Evolutionary conservation across 805 yeast species (phyloP).

Genomic region (Candida ovalis): DNA sequence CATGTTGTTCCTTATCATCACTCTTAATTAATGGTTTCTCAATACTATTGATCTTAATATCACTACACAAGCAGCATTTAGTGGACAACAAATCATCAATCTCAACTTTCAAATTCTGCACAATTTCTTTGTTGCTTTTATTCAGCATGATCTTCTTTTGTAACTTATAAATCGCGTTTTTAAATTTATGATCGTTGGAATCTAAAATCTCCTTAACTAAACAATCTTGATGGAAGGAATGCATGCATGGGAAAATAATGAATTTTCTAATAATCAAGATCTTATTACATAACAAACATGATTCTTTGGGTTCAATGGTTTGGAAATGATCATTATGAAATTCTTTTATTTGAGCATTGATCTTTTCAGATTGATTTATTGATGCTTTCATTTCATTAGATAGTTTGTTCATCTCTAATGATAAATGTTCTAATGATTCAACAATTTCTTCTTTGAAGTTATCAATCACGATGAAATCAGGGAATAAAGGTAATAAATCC

Average conservation of each 20-base stretch:
- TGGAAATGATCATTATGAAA: conserved; percentile 52
- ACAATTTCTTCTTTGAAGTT: conserved; percentile 82
- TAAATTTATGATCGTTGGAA: conserved; percentile 64
- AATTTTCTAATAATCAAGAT: conserved; percentile 71
- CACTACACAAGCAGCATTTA: conserved; percentile 77
- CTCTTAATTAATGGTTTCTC: conserved; percentile 56
- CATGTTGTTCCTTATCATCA: conserved; percentile 37
- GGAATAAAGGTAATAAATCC: conserved; percentile 80
- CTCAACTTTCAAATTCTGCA: conserved; percentile 36
- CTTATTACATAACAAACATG: conserved; percentile 70
- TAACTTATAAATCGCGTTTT: conserved; percentile 55
- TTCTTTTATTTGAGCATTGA: conserved; percentile 54
- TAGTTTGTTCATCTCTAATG: conserved; percentile 58
- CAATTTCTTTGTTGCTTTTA: conserved; percentile 28
- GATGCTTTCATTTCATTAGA: conserved; percentile 77
- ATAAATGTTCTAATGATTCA: conserved; percentile 70
- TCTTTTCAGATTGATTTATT: conserved; percentile 50
- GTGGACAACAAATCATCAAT: conserved; percentile 57
- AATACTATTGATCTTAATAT: conserved; percentile 60
- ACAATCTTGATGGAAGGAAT: conserved; percentile 87
- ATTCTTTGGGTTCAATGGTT: conserved; percentile 76
- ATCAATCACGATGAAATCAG: conserved; percentile 78
- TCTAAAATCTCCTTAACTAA: conserved; percentile 55
- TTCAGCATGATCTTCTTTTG: conserved; percentile 40
- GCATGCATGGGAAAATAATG: conserved; percentile 83